phyloP scores from a whole-genome alignment of 306 rosid genomes.

The Senna siamea region DNA sequence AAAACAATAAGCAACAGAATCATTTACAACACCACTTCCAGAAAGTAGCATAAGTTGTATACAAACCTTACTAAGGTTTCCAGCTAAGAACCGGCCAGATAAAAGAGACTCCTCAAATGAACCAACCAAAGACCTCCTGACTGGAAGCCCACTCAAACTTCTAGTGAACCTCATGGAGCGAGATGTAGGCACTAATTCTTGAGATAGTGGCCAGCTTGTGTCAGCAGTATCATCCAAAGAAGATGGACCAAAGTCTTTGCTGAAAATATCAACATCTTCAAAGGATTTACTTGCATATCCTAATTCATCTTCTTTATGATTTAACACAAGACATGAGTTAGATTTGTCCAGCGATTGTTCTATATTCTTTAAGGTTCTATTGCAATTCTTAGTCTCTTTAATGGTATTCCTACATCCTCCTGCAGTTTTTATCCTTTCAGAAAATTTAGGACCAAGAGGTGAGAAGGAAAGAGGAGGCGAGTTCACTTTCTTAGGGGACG shows the following conservation, averaged over 20 bases:
- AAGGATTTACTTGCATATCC: constrained; percentile 54
- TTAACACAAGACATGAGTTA: constrained; percentile 41
- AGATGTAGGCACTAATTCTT: constrained; percentile 53
- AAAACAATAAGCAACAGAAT: constrained; percentile 31
- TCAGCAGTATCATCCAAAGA: constrained; percentile 59
- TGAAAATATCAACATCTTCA: constrained; percentile 61
- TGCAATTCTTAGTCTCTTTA: constrained; percentile 50
- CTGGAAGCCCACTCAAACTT: constrained; percentile 84
- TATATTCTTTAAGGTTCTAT: constrained; percentile 42
- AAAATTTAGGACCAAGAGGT: constrained; percentile 86
- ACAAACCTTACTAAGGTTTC: constrained; percentile 75
- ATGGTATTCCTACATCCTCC: constrained; percentile 45
- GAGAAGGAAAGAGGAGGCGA: constrained; percentile 70
- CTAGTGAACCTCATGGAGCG: constrained; percentile 60
- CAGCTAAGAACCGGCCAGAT: constrained; percentile 88
- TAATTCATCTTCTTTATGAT: constrained; percentile 52
- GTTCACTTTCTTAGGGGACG: constrained; percentile 50
- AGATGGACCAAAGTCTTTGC: constrained; percentile 67
- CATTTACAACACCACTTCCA: constrained; percentile 23
- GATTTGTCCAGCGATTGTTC: constrained; percentile 52
- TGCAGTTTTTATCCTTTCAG: constrained; percentile 66
- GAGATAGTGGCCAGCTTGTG: constrained; percentile 50
- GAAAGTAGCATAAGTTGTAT: constrained; percentile 15
- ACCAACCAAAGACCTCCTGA: constrained; percentile 94
- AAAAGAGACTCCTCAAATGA: constrained; percentile 97